These are phyloP conservation scores for Henningerozyma blattae DNA, from an alignment of 805 yeast species.

Conservation along the genomic window DNA sequence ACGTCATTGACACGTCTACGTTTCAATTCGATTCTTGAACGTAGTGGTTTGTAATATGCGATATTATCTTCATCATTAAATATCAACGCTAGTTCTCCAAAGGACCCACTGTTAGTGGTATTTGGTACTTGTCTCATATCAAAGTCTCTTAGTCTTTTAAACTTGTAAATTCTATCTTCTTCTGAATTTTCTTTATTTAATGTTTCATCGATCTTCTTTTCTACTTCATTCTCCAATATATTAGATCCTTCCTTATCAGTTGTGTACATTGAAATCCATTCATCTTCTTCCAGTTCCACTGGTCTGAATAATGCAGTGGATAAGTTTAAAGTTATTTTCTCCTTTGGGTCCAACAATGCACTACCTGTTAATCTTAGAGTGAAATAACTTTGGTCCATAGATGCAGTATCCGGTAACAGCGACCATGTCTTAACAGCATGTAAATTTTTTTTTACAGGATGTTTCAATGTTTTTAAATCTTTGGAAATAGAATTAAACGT, in stretches of 20 bases:
- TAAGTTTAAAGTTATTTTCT: constrained; percentile 26
- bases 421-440: constrained; percentile 72
- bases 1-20: constrained; percentile 59
- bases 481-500: constrained; percentile 56
- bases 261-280: constrained; percentile 65
- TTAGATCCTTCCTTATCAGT: constrained; percentile 33
- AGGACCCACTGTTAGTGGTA: constrained; percentile 2
- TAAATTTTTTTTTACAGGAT: constrained; percentile 66
- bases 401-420: constrained; percentile 80
- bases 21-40: constrained; percentile 69
- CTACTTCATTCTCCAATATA: constrained; percentile 30
- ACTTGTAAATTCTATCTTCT: constrained; percentile 42
- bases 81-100: constrained; percentile 51
- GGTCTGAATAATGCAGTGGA: constrained; percentile 63
- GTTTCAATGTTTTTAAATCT: constrained; percentile 39
- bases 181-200: constrained; percentile 27
- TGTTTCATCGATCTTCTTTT: constrained; percentile 21
- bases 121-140: constrained; percentile 46
- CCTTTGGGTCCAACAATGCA: constrained; percentile 30
- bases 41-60: constrained; percentile 68
- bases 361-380: constrained; percentile 50
- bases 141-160: constrained; percentile 62
- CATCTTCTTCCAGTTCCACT: constrained; percentile 53
- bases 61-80: constrained; percentile 41
- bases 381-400: constrained; percentile 68